Percentiles rank a stretch among this genome's conserved stretches.
These are phyloP conservation scores for Ustilago esculenta DNA, from an alignment of 1,284 basidiomycete species.

Conservation along the genomic window DNA sequence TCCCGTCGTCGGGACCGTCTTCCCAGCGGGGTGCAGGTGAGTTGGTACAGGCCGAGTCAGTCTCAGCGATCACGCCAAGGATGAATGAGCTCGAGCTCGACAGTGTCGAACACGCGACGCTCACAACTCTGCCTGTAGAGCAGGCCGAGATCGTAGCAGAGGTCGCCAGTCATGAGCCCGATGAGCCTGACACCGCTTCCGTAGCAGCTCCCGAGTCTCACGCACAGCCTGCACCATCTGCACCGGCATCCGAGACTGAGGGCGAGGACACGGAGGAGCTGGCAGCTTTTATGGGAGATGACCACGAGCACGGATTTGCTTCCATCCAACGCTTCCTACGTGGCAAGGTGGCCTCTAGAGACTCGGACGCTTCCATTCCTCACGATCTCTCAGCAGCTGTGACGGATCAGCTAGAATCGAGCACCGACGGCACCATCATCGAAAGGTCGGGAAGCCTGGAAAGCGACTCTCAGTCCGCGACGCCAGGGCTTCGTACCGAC, in stretches of 20 bases:
- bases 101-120: background rate
- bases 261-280: constrained; percentile 1
- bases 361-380: constrained; percentile 15
- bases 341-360: constrained; percentile 24
- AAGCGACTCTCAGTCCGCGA: constrained; percentile 4
- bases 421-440: constrained; percentile 30
- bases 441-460: constrained; percentile 18
- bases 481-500: background rate
- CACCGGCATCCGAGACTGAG: background rate
- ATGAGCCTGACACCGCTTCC: background rate
- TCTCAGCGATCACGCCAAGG: background rate
- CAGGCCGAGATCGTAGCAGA: background rate
- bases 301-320: constrained; percentile 32
- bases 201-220: background rate
- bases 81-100: background rate
- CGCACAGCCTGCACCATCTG: background rate
- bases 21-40: constrained; percentile 2
- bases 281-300: constrained; percentile 12
- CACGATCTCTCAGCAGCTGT: constrained; percentile 3
- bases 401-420: constrained; percentile 5
- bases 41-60: background rate
- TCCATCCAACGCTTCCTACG: constrained; percentile 38
- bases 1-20: background rate
- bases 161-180: too few species aligned
- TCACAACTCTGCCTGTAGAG: background rate